Evolutionary conservation across 331 rosid genomes (phyloP), one percentile per base, ranked within the genome.

Genomic region (Erythrophleum ivorense): DNA sequence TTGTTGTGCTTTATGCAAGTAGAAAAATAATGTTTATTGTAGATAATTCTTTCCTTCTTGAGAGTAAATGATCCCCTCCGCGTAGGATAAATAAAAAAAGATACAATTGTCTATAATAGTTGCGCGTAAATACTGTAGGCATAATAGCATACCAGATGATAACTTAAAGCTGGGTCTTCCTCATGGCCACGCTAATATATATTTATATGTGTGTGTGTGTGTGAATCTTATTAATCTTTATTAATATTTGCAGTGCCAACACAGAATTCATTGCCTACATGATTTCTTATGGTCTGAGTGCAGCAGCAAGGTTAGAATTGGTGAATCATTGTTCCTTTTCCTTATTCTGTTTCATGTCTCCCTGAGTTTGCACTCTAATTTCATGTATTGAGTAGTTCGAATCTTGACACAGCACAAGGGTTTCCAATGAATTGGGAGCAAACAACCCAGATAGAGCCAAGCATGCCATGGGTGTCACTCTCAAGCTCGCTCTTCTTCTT

Each of bases 341-440:
- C 15, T 73, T 43, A 8, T 54, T 18, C 54, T 45, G 15, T 63
- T 69, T 31, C 4, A 33, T 53, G 55, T 60, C 43, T 63, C 73
- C 5, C 41, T 45, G 16, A 71, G 77, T 77, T 65, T 66, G n/a
- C 10, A n/a, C 57, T 85, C 34, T 58, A 9, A 78, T 38, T 43
- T 34, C 4, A 10, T 41, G 31, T 48, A 68, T 12, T 87, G 66
- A 88, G 6, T 15, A 63, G 13, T 62, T 72, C 38, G 43, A 58
- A 68, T 29, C 53, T 78, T 45, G 43, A 74, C 80, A 95, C 83
- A 95, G 97, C 89, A 95, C 98, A 78, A 91, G 98, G 85, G 97
- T 93, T 33, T 91, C 98, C 41, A 93, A 91, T 83, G 98, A 95
- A 87, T 76, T 95, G 79, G 99, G 99, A 69, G 99, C 92, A 67